A percentile compares a stretch with the other conserved stretches of the same genome.
These are phyloP conservation scores for Lathyrus aphaca DNA, from an alignment of 306 rosid species.

Conservation along the genomic window DNA sequence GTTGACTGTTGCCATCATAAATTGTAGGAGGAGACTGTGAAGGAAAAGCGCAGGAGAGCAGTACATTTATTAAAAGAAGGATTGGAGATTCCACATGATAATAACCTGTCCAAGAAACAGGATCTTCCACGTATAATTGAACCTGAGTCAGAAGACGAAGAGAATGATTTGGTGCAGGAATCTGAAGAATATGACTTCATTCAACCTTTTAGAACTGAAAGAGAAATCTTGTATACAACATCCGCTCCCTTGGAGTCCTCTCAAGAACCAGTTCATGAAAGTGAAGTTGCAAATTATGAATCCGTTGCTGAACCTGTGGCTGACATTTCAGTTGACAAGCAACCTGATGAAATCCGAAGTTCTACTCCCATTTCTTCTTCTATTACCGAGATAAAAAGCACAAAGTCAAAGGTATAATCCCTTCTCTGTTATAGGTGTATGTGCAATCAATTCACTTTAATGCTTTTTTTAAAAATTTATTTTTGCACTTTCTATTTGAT, in stretches of 20 bases:
- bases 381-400: conserved; percentile 36
- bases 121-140: conserved; percentile 39
- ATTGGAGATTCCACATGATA: conserved; percentile 45
- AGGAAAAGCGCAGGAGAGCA: conserved; percentile 64
- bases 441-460: conserved; percentile 11
- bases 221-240: conserved; percentile 32
- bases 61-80: conserved; percentile 65
- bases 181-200: conserved; percentile 38
- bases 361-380: conserved; percentile 25
- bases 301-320: too few species aligned
- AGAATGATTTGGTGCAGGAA: conserved; percentile 34
- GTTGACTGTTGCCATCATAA: conserved; percentile 4
- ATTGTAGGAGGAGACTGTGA: conserved; percentile 67
- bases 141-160: conserved; percentile 44
- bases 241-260: conserved; percentile 43
- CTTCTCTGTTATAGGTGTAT: conserved; percentile 19
- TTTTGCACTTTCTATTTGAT: conserved; percentile 35
- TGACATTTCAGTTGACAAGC: conserved; percentile 28
- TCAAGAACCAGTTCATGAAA: conserved; percentile 36
- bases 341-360: conserved; percentile 40
- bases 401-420: conserved; percentile 51
- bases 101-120: conserved; percentile 38
- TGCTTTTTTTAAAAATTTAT: too few species aligned
- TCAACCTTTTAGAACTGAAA: conserved; percentile 34
- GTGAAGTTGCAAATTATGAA: conserved; percentile 32